Conservation (phyloP, 2,329 filamentous ascomycete genomes). For the Helicocarpus griseus region DNA sequence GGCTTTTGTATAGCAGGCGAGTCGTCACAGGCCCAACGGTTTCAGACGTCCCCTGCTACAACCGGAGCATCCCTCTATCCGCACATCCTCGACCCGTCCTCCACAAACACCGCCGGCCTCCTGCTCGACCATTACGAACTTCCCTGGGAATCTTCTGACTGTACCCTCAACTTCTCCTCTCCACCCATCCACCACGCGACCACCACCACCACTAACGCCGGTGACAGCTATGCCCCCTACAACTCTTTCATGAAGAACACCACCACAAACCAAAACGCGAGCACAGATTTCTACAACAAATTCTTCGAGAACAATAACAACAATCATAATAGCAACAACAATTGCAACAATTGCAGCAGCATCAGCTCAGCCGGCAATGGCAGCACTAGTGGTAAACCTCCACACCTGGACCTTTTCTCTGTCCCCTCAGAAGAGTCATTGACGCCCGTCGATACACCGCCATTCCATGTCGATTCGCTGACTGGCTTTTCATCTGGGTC, state of each 20-base stretch:
- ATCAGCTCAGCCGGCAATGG: neutral
- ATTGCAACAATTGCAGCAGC: neutral
- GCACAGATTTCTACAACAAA: neutral
- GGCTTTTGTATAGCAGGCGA: neutral
- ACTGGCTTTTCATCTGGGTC: neutral
- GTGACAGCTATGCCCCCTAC: neutral
- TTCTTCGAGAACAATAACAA: neutral
- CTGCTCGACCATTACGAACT: constrained; percentile 2
- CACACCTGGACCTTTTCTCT: neutral
- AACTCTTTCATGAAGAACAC: neutral
- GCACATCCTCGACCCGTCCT: neutral
- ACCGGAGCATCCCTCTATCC: neutral
- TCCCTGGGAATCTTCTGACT: neutral
- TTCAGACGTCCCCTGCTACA: neutral
- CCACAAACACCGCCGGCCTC: neutral
- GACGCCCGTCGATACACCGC: constrained; percentile 8
- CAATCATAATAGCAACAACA: neutral
- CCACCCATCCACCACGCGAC: neutral
- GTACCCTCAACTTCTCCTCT: neutral
- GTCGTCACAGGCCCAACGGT: neutral
- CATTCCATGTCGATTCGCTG: constrained; percentile 9
- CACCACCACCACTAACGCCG: too few relatives aligned
- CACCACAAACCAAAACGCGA: neutral
- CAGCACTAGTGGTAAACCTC: too few relatives aligned
- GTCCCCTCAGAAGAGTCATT: neutral